Percentiles rank a stretch among this genome's conserved stretches.
These are phyloP conservation scores for Castanea mollissima DNA, from an alignment of 306 rosid species.

Conservation along the genomic window DNA sequence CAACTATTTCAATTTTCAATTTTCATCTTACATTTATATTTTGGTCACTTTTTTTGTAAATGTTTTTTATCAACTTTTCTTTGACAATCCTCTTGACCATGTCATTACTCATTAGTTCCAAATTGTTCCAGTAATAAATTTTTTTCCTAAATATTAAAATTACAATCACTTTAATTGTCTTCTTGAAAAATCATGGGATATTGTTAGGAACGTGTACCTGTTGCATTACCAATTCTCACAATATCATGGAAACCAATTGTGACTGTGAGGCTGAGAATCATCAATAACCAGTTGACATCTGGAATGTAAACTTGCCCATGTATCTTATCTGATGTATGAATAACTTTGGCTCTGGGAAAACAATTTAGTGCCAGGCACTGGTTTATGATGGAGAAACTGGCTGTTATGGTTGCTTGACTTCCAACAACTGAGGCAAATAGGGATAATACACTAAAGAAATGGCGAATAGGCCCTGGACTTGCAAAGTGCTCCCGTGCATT, in stretches of 20 bases:
- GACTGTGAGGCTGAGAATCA: constrained; percentile 71
- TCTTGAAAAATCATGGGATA: neutral
- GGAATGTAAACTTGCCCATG: constrained; percentile 87
- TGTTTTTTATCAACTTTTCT: too few species aligned
- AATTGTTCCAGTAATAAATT: too few species aligned
- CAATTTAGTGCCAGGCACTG: constrained; percentile 85
- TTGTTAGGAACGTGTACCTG: constrained; percentile 44
- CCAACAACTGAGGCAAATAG: constrained; percentile 77
- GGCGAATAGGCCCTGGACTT: constrained; percentile 45
- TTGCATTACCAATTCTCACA: constrained; percentile 73
- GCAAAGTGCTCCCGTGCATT: constrained; percentile 17
- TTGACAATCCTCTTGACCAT: too few species aligned
- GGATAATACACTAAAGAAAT: constrained; percentile 47
- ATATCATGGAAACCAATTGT: constrained; percentile 62
- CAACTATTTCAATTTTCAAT: too few species aligned
- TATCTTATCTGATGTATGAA: constrained; percentile 77
- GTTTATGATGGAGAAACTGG: constrained; percentile 74
- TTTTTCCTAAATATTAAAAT: neutral
- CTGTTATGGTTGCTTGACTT: constrained; percentile 92
- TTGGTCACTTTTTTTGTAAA: too few species aligned
- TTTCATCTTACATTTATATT: too few species aligned
- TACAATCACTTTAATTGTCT: neutral
- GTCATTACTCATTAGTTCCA: too few species aligned
- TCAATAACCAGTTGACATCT: constrained; percentile 83
- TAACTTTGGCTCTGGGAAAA: constrained; percentile 89